These are phyloP conservation scores for Trichoderma sp. DNA, from an alignment of 2,329 filamentous ascomycete genomes.

Conservation along the genomic window DNA sequence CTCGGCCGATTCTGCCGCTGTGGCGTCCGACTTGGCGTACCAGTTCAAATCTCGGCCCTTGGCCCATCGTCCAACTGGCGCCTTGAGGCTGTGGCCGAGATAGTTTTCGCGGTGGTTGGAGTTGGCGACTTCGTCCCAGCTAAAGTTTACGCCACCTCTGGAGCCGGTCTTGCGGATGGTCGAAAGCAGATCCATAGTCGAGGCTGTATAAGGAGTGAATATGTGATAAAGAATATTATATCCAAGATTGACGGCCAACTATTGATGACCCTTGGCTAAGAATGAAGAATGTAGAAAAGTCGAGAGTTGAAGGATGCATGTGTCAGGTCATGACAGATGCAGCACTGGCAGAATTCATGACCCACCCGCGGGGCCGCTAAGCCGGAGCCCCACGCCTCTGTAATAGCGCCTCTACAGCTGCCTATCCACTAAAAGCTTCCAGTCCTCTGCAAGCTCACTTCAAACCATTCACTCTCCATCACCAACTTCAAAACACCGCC, in stretches of 20 bases:
- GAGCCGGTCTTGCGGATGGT: slow-evolving; percentile 89
- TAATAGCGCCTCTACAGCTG: slow-evolving; percentile 8
- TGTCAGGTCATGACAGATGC: background rate
- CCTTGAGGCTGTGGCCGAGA: slow-evolving; percentile 89
- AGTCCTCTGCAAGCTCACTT: background rate
- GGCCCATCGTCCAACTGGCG: slow-evolving; percentile 90
- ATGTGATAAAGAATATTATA: background rate
- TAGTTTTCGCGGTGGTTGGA: slow-evolving; percentile 86
- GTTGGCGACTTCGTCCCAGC: slow-evolving; percentile 90
- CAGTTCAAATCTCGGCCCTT: slow-evolving; percentile 68
- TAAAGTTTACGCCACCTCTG: slow-evolving; percentile 92
- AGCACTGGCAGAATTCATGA: background rate
- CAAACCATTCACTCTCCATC: background rate
- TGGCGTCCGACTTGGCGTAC: slow-evolving; percentile 60
- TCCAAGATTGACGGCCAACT: background rate
- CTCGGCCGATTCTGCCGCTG: slow-evolving; percentile 48
- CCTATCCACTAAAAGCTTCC: slow-evolving; percentile 19
- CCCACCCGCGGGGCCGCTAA: slow-evolving; percentile 16
- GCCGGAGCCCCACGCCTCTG: slow-evolving; percentile 23
- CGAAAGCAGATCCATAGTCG: slow-evolving; percentile 84
- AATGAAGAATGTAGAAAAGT: background rate
- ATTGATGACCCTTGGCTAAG: background rate
- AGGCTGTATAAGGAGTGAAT: background rate
- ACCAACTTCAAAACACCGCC: background rate
- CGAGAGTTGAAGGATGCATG: background rate